Evolutionary conservation across 768 basidiomycete genomes (phyloP), one percentile per base, ranked within the genome.

Genomic region (Boletus barrowsii): DNA sequence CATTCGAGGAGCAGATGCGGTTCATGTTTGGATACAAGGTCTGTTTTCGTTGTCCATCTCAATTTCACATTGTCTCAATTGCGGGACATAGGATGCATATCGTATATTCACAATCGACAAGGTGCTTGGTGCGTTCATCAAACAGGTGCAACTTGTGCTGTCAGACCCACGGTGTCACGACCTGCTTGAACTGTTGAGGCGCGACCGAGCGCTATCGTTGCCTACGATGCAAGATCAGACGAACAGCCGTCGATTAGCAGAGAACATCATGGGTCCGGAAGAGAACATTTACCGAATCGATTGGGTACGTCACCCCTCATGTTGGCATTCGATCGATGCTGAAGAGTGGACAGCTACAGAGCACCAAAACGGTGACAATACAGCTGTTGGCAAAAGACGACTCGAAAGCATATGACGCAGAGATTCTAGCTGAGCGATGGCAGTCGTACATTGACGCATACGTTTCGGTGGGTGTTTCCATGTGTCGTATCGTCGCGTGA

Each of bases 71-170:
- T 5, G 5, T 13, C 63, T 65, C 39, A 58, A 26, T 7, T 9
- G 18, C n/a, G 40, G 7, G 6, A 40, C 17, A 9, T 56, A 88
- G 87, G 77, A 90, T 26, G 86, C 86, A 0, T 98, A 92, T 70
- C 88, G 87, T 65, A 82, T 93, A 63, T 99, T 97, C 71, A 98
- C 96, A 0, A 76, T 97, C 24, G 96, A 99, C 73, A 94, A 97
- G 70, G 77, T 98, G 35, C 80, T 98, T 41, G 89, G 88, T 2
- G 78, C 84, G 2, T 79, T 98, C 56, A 85, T 99, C 71, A 98
- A 97, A 67, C 93, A 95, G 74, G 91, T 90, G 10, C 89, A 91
- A 64, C 68, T 78, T n/a, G 73, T 87, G 32, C 75, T 89, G n/a
- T 68, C 79, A 2, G 90, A 90, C 59, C 63, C 79, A 3, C 86